Evolutionary conservation across 2,329 filamentous ascomycete genomes (phyloP).

Genomic region (Colletotrichum melonis): DNA sequence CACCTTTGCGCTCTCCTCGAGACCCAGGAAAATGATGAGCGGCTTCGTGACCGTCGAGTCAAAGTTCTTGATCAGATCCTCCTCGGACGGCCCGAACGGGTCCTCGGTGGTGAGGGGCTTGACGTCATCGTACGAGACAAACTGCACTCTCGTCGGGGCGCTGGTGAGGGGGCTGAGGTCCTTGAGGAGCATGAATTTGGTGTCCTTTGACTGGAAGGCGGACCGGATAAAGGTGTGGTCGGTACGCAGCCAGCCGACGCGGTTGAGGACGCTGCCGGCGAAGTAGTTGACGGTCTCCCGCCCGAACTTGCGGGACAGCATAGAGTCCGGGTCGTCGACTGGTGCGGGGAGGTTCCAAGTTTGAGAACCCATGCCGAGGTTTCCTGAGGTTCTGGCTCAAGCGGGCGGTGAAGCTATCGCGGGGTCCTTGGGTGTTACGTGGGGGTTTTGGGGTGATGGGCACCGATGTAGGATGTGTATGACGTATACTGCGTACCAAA

Average conservation of each 20-base stretch:
- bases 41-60: constrained; percentile 77
- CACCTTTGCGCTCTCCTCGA: constrained; percentile 71
- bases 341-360: constrained; percentile 55
- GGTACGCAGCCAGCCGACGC: constrained; percentile 80
- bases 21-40: constrained; percentile 84
- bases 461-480: background rate
- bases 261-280: constrained; percentile 80
- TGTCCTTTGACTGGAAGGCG: constrained; percentile 73
- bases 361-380: constrained; percentile 34
- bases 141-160: constrained; percentile 67
- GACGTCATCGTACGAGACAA: constrained; percentile 76
- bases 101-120: constrained; percentile 76
- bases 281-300: constrained; percentile 88
- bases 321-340: constrained; percentile 65
- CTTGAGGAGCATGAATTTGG: constrained; percentile 83
- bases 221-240: constrained; percentile 77
- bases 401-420: constrained; percentile 30
- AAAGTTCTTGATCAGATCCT: constrained; percentile 77
- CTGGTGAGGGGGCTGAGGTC: constrained; percentile 78
- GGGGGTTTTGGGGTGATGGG: background rate
- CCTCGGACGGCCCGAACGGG: constrained; percentile 78
- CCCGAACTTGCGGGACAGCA: constrained; percentile 82
- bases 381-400: background rate
- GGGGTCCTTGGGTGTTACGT: background rate
- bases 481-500: background rate